Evolutionary conservation across 2,329 filamentous ascomycete genomes (phyloP), one percentile per base, ranked within the genome.

Genomic region (Sarocladium kiliense): DNA sequence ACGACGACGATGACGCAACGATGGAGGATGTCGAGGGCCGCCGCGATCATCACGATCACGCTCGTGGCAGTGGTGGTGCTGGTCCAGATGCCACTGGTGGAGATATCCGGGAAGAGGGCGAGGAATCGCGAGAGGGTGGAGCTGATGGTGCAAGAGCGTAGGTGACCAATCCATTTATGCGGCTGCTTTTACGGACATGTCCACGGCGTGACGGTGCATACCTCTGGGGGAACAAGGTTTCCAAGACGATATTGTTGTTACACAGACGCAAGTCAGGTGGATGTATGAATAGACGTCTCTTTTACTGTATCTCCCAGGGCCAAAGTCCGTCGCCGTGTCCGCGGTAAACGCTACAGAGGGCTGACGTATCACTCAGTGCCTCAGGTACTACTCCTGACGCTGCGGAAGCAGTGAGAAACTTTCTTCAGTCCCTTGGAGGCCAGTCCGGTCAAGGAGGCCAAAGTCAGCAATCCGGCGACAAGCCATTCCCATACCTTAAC

Each of bases 71-170:
- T 62, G 91, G 91, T 58, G 92, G 92, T 60, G 92, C 92, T 58
- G 92, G 91, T 32, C 76, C 89, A 55, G 91, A 82, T 71, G 92
- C 92, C 54, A 96, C 92, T 2, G 93, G 93, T 56, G 93, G 92
- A 60, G 93, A 99, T 69, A 77, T 96, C 63, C 84, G 92, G 72
- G 86, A 95, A 71, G 94, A 97, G 72, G 94, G 94, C 57, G 85
- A 91, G 71, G 86, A 84, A 63, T 85, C 93, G 61, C 82, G 95
- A 75, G 91, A 96, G 73, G 94, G 93, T 58, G 94, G 95, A 69
- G 91, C 91, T 64, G 94, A 97, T 74, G 94, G 95, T 67, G 95
- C 90, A 76, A 86, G 94, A 97, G 94, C 93, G 94, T 99, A 97
- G 93, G 95, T 99, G 58, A 67, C 21, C 4, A 62, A 62, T 64